Base-by-base conservation (phyloP, 75 land plant species). In the Isoetes taiwanensis region DNA sequence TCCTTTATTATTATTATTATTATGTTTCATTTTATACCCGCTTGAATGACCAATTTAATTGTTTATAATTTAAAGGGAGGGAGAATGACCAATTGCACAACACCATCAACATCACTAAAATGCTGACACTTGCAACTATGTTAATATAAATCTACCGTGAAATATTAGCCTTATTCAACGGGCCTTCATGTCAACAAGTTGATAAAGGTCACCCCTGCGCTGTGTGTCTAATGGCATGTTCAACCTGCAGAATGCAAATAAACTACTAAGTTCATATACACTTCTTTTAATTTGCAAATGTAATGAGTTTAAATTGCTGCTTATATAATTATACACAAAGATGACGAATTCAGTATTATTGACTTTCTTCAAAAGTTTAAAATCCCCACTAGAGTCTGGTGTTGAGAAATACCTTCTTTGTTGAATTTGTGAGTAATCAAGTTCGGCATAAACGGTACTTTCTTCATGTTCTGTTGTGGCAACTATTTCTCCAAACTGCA, bases 391-490 rank as follows among this genome's bases (percentile, higher is more conserved):
- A 3, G 50, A 4, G 32, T 14, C 43, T 3, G 21, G n/a, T 2
- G 37, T 12, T 39, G 43, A 57, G 2, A 8, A 5, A 8, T 54
- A 83, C 98, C 98, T 88, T 62, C 83, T 72, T 17, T 72, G 35
- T 41, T 84, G 77, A 31, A 88, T 73, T 20, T 57, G 38, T 4
- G 89, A 70, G 63, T 88, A 93, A 61, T 93, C 98, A 66, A 93
- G 76, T 52, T 93, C 96, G 20, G 83, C 80, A 39, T 80, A 66
- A 35, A 93, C 32, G 32, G 66, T 84, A 10, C 78, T 72, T 56
- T 88, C 90, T 28, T 84, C 81, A 50, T 84, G 90, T 52, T 75
- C 96, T 20, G 98, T 79, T 28, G 95, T 84, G 30, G 98, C 96
- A 24, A 88, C 33, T 2, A 93, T 66, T 64, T 93, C 96, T 54